Evolutionary conservation across 257 asterid genomes (phyloP).

Genomic region (Solanum dulcamara): DNA sequence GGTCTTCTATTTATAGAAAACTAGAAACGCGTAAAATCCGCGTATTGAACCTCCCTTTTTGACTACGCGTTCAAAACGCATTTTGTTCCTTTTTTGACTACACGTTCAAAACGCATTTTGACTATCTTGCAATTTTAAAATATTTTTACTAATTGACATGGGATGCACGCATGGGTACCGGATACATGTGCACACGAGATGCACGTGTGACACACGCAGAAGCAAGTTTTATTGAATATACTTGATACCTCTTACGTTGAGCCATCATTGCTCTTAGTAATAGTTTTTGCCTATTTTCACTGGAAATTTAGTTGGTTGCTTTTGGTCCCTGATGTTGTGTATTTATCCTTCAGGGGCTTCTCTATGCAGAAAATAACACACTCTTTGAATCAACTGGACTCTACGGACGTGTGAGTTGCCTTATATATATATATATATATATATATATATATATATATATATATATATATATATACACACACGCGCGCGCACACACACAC

Average conservation of each 20-base stretch:
- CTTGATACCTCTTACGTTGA: no score
- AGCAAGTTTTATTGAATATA: not conserved
- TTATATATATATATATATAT: not conserved
- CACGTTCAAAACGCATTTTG: no score
- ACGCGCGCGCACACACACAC: no score
- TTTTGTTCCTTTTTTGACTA: no score
- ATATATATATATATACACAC: no score
- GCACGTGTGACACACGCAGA: not conserved
- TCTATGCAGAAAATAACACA: slow-evolving; percentile 70
- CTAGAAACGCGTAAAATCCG: no score
- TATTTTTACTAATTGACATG: no score
- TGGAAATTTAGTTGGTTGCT: not conserved
- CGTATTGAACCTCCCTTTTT: no score
- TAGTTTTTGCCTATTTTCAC: not conserved
- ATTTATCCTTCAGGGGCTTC: slow-evolving; percentile 56
- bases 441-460: not conserved
- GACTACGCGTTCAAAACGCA: no score
- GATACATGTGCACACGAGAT: not conserved
- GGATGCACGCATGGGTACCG: no score
- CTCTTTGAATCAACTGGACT: slow-evolving; percentile 90
- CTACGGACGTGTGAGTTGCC: slow-evolving; percentile 51
- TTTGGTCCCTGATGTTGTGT: not conserved
- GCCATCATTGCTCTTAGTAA: not conserved
- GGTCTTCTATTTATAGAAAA: no score
- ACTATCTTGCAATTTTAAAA: no score